Evolutionary conservation across 2,329 filamentous ascomycete species (phyloP), one percentile per base, ranked within the genome.

Genomic region (Pestalotiopsis fici): DNA sequence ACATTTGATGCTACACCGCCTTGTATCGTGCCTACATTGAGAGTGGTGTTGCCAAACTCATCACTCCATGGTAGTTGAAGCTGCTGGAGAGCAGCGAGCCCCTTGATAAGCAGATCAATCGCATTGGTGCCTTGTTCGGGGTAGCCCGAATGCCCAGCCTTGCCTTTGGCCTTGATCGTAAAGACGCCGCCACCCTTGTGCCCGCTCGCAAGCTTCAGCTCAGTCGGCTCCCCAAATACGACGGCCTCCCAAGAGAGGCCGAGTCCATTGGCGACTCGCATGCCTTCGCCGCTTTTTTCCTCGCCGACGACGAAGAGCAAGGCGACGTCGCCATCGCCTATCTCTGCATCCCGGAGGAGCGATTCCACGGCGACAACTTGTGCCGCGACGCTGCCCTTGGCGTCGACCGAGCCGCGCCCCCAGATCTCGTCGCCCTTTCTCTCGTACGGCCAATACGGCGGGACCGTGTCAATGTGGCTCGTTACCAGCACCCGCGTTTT

Each of bases 201-300:
- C 9, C 91, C 91, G 15, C 86, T 83, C 0, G 90, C 90, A 4
- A 94, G 86, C 73, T 90, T 91, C 50, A 86, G 82, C 71, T 93
- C 91, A 0, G 91, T 94, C 0, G 91, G 91, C 74, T 94, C 91
- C 15, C 91, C 91, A 74, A 94, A 94, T 71, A 90, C 88, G 68
- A 91, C 84, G 5, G 89, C 85, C 60, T 90, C 85, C 83, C 89
- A 90, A 21, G 66, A 74, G 71, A 85, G 69, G 64, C 81, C 77
- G 55, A 88, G 76, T 4, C 81, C 76, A 73, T 89, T 82, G 2
- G 78, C 81, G 25, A 75, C 76, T 37, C 69, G 60, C 91, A 94
- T 94, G 5, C 91, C 91, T 59, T 87, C 86, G 3, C 91, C 91
- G 50, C 85, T 85, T 15, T 83, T 84, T 74, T 93, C 91, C 75